Conservation (phyloP, 1,284 basidiomycete genomes). For the Afroboletus lepidellus region DNA sequence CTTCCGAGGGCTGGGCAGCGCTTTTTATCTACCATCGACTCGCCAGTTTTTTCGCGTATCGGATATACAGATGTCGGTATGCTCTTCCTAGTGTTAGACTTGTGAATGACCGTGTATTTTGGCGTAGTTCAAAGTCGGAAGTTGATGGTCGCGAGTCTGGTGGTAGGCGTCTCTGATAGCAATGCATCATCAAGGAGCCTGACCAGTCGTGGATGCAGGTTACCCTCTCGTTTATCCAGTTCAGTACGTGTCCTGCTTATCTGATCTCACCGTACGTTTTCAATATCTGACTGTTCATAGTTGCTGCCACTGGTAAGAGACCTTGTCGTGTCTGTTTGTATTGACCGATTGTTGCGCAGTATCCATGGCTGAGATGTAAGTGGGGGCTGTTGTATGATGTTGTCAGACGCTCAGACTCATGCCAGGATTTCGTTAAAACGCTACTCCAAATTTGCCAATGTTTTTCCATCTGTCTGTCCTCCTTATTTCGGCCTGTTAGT, state of each 20-base stretch:
- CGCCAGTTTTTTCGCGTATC: conserved; percentile 25
- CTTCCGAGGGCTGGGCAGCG: too few relatives aligned
- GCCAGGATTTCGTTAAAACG: conserved; percentile 15
- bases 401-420: background rate
- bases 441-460: conserved; percentile 14
- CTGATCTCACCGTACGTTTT: background rate
- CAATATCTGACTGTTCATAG: conserved; percentile 4
- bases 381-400: background rate
- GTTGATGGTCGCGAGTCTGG: conserved; percentile 15
- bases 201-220: conserved; percentile 9
- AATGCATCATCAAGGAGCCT: background rate
- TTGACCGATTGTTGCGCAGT: conserved; percentile 8
- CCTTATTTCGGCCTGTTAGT: background rate
- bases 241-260: conserved; percentile 10
- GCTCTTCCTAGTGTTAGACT: background rate
- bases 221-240: conserved; percentile 17
- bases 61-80: conserved; percentile 27
- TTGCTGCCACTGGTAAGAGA: conserved; percentile 21
- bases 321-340: background rate
- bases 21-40: background rate
- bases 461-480: conserved; percentile 16
- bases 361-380: conserved; percentile 25
- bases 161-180: conserved; percentile 10
- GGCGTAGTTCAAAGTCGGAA: conserved; percentile 19
- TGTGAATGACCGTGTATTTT: background rate